Base-by-base conservation (phyloP, 768 basidiomycete species). In the Candolleomyces aberdarensis region DNA sequence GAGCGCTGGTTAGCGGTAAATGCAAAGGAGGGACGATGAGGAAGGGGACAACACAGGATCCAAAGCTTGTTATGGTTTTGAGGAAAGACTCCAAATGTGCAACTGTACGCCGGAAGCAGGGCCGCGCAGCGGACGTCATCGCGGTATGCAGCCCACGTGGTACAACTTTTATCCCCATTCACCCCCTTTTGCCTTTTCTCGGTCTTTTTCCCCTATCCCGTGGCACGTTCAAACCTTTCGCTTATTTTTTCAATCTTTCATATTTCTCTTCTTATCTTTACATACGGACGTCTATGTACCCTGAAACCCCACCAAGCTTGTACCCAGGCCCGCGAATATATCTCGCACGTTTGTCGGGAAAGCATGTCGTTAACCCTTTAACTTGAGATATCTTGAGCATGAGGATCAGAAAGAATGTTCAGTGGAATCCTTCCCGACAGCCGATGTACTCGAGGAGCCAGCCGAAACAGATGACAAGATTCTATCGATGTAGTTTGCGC, bases 401-500 rank as follows among this genome's bases (percentile, higher is more conserved):
- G 26, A 41, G 17, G 8, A 36, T 68, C 70, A 92, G 79, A 96
- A 96, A 11, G 81, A 77, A 67, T 94, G 87, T 73, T 96, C 94
- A 17, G 94, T 96, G 19, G 94, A 96, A 70, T 94, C 94, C 68
- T 87, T 85, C 31, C 94, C 94, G 60, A 87, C 74, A 15, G 91
- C 83, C 9, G 88, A 91, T 4, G 94, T 95, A 67, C 89, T 91
- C 32, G 93, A 93, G 10, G 92, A 94, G 59, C 94, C 94, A 10
- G 91, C 92, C 8, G 92, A 89, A 20, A 96, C 84, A 15, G 86
- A 91, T 44, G 85, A 85, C 56, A 96, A 75, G 64, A 96, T 94
- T 57, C 89, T 77, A 74, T 96, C 94, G 60, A 94, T 85, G 72
- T 96, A 96, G 69, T 89, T 91, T 22, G 94, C 94, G 40, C 94